Base-by-base conservation (phyloP, 768 basidiomycete genomes). In the Leccinum boreale region DNA sequence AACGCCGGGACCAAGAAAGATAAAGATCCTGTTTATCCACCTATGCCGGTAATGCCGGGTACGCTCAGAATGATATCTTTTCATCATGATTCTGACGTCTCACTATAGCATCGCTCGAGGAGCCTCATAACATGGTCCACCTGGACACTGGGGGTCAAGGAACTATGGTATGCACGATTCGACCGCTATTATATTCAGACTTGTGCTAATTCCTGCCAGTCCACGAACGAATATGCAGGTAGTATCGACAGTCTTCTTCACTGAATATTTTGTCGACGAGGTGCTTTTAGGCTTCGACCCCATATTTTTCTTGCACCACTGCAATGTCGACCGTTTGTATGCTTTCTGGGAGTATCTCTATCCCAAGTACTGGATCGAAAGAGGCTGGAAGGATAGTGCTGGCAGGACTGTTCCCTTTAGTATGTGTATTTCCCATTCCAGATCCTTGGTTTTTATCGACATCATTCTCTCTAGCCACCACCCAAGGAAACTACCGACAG, bases 341-440 rank as follows among this genome's bases (percentile, higher is more conserved):
- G 64, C 65, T 4, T 60, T 65, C 29, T 65, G 65, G 65, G 65
- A 65, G 50, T 65, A 66, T 24, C 17, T 66, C 28, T 65, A 65
- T 28, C 56, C 65, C 4, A 2, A 60, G 0, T 63, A 65, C 50
- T 65, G 65, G 64, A 57, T 65, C 0, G 61, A 5, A 21, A 23
- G 21, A 0, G 64, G 64, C 19, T 65, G 64, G 64, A 59, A 57
- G 45, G 15, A 51, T 19, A 5, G 9, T 3, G 4, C 52, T 9
- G 65, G 65, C 19, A 15, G 52, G 2, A 52, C 1, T 2, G 3
- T 26, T 2, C 46, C 58, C 3, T 65, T 63, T 11, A 17, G 65
- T 66, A 50, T 29, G 65, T 52, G 3, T 48, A 35, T 44, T 15
- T 35, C 5, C 1, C 10, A 5, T 26, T 31, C 4, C 1, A 2